Evolutionary conservation across 2,329 filamentous ascomycete species (phyloP).

Genomic region (Fusarium sp.): DNA sequence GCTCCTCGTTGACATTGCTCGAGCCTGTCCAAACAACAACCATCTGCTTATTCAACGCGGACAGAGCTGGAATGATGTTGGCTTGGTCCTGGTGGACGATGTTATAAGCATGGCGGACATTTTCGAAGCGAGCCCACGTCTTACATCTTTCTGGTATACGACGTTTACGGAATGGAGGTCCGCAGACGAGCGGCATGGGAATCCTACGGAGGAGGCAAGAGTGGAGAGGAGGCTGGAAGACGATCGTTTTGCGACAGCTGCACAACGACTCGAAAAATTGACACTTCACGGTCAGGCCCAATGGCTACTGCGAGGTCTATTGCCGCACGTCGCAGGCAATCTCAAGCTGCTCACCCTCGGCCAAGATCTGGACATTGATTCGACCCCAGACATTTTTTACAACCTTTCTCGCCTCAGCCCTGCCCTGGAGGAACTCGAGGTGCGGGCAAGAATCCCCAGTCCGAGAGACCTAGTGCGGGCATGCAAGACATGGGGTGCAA

Average conservation of each 20-base stretch:
- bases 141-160: constrained; percentile 17
- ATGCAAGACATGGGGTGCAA: constrained; percentile 21
- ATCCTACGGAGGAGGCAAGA: neutral
- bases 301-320: neutral
- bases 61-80: neutral
- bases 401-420: neutral
- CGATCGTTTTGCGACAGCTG: constrained; percentile 1
- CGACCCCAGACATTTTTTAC: neutral
- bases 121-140: constrained; percentile 15
- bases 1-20: neutral
- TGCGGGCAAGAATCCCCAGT: neutral
- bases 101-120: constrained; percentile 15
- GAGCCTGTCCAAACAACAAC: constrained; percentile 20
- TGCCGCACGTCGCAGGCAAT: neutral
- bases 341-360: constrained; percentile 6
- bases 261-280: neutral
- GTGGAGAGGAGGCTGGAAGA: neutral
- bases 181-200: neutral
- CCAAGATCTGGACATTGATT: neutral
- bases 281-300: neutral
- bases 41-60: constrained; percentile 13
- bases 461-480: neutral
- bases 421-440: constrained; percentile 5
- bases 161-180: constrained; percentile 1
- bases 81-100: neutral